Base-by-base conservation (phyloP, 805 yeast species). In the Yarrowia sp. region DNA sequence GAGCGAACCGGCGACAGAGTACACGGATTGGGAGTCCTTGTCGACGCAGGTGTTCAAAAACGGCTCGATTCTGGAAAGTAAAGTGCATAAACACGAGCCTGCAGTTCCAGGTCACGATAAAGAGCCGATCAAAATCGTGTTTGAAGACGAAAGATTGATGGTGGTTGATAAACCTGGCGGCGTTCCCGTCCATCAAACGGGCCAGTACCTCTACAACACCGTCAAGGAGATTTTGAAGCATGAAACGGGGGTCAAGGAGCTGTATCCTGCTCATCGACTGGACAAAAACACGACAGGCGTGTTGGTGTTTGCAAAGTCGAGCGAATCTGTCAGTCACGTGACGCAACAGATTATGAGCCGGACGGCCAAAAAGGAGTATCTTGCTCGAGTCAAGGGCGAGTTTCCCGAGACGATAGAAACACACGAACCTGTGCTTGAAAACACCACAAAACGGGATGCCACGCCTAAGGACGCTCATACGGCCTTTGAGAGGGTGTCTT, bases 111-210 rank as follows among this genome's bases (percentile, higher is more conserved):
- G 15, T 10, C 9, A 20, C 2, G 47, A 5, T 3, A 7, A 89
- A 40, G 74, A 80, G 52, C 83, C 84, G 0, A 87, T 92, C 60
- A 82, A 84, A 67, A 85, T 91, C 30, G 89, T 93, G 0, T 83
- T 82, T 74, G 91, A 92, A 73, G 88, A 91, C 74, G 24, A 20
- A 12, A 92, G 88, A 9, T 76, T 92, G 24, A 81, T 94, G 5
- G 96, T 91, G 2, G 88, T 95, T 20, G 97, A 94, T 75, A 95
- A 95, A 72, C 99, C 99, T 0, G 85, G 96, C 3, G 98, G 99
- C 0, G 85, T 95, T 5, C 98, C 99, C 0, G 97, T 91, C 1
- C 66, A 61, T 19, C 36, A 53, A 2, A 44, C 66, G 0, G 66
- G 66, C 4, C 19, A 61, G 12, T 61, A 46, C 33, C 38, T 19